Evolutionary conservation across 2,329 filamentous ascomycete genomes (phyloP), one percentile per base, ranked within the genome.

Genomic region (Mycosphaerelloides madeirae): DNA sequence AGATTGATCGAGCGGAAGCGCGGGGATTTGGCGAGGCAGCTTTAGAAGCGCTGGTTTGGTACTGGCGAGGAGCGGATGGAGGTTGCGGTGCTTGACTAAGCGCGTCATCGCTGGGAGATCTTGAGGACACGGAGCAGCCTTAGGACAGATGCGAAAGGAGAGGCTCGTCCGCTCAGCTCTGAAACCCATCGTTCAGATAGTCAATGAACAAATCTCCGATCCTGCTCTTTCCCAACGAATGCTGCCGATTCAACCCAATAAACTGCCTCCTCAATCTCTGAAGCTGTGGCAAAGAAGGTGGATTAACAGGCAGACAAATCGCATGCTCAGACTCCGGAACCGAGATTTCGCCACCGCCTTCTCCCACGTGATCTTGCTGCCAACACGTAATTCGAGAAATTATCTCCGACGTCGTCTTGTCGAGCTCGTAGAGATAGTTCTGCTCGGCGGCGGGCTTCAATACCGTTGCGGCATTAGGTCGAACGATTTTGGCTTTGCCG

Each of bases 401-500:
- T 22, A 94, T 78, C 42, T 84, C 84, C 55, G 89, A 87, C 6
- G 87, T 91, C 61, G 82, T 81, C 52, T 80, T 80, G 65, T 94
- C 87, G 18, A 94, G 73, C 48, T 87, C 76, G 63, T 93, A 89
- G 41, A 94, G 73, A 63, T 89, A 90, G 60, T 90, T 84, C 44
- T 78, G 72, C 59, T 76, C 75, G 0, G 61, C 82, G 63, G 68
- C 81, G 58, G 62, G 81, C 74, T 73, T 87, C 67, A 73, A 73
- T 20, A 89, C 78, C 0, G 87, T 90, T 3, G 86, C 84, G 60
- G 82, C 77, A 64, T 94, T 90, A 1, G 86, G 85, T 56, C 76
- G 75, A 40, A 93, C 76, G 3, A 78, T 65, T 61, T 85, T 87
- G 46, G 76, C 54, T 77, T 80, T 57, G 73, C 85, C 84, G 41